Conservation (phyloP, 1,139 yeast genomes). For the Scheffersomyces insectosa region DNA sequence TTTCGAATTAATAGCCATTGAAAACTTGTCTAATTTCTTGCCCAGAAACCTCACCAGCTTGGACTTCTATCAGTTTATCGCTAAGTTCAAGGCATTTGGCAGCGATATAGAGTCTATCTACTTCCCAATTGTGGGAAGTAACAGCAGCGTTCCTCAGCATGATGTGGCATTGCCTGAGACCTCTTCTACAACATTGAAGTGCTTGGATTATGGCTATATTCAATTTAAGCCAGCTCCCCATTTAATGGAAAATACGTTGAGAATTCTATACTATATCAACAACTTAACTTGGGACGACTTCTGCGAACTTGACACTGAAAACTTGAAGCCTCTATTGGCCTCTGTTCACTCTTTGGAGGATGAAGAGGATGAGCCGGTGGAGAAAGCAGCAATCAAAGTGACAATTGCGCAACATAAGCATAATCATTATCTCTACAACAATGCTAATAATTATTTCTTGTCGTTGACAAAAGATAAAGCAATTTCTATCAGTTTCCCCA, state of each 20-base stretch:
- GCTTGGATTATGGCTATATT: conserved; percentile 33
- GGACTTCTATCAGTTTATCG: conserved; percentile 23
- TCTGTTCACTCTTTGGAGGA: neutral
- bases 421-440: conserved; percentile 28
- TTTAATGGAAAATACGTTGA: conserved; percentile 24
- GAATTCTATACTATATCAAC: conserved; percentile 33
- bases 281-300: conserved; percentile 28
- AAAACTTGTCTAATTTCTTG: conserved; percentile 40
- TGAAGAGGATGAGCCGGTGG: conserved; percentile 20
- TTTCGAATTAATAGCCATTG: conserved; percentile 43
- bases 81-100: conserved; percentile 34
- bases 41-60: conserved; percentile 18
- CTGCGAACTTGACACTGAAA: conserved; percentile 15
- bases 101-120: conserved; percentile 45
- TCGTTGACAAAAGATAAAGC: conserved; percentile 1
- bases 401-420: conserved; percentile 45
- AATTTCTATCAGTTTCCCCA: conserved; percentile 6
- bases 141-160: conserved; percentile 7
- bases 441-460: conserved; percentile 8
- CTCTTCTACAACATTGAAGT: conserved; percentile 9
- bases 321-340: conserved; percentile 10
- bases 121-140: conserved; percentile 33
- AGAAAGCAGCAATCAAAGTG: conserved; percentile 33
- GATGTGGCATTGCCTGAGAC: conserved; percentile 10
- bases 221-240: conserved; percentile 20